Conservation (phyloP, 306 rosid genomes). For the Castanopsis chinensis region DNA sequence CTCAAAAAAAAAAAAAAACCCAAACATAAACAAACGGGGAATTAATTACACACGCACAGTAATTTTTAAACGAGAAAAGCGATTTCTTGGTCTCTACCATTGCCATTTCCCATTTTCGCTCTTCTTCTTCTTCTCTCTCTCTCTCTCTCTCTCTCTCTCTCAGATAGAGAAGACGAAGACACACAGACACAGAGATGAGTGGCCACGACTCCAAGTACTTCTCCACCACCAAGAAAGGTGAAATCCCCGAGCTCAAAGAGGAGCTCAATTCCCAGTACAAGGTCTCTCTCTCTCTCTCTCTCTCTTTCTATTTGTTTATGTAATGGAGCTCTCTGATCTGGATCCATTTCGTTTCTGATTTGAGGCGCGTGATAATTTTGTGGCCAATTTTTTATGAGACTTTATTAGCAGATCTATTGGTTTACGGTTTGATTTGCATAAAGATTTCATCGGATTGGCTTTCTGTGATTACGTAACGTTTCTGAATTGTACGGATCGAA, state of each 20-base stretch:
- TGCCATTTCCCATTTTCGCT: neutral
- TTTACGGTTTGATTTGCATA: constrained; percentile 7
- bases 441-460: neutral
- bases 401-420: constrained; percentile 35
- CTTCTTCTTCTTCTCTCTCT: neutral
- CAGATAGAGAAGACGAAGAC: constrained; percentile 15
- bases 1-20: no score
- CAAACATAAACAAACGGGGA: no score
- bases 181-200: constrained; percentile 57
- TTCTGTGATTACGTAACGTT: neutral
- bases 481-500: constrained; percentile 11
- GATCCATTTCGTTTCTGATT: constrained; percentile 3
- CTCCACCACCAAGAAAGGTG: constrained; percentile 99
- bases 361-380: neutral
- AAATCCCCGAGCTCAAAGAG: constrained; percentile 99
- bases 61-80: no score
- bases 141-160: neutral
- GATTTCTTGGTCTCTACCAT: neutral
- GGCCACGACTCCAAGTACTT: constrained; percentile 98
- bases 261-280: constrained; percentile 99
- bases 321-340: constrained; percentile 27
- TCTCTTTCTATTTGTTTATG: neutral
- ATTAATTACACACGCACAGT: no score
- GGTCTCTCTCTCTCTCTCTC: constrained; percentile 40
- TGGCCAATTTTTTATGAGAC: neutral